Evolutionary conservation across 805 yeast species (phyloP).

Genomic region (Kluyveromyces lactis): DNA sequence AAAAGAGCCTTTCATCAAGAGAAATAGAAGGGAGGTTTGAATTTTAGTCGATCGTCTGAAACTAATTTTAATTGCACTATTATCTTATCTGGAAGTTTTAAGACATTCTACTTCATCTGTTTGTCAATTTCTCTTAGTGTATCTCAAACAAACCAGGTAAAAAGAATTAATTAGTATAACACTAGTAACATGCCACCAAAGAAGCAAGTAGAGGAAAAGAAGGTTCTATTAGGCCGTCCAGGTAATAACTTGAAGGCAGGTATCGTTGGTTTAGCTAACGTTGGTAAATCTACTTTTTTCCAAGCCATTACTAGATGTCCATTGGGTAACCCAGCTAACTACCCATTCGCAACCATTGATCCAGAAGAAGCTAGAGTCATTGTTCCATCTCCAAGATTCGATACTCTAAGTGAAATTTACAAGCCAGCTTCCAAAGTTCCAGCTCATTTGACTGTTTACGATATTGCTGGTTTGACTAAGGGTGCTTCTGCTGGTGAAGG

Average conservation of each 20-base stretch:
- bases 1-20: too few relatives aligned
- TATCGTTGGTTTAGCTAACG: conserved; percentile 90
- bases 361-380: conserved; percentile 97
- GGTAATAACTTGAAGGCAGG: conserved; percentile 72
- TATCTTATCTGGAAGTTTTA: too few relatives aligned
- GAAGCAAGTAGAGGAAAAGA: conserved; percentile 43
- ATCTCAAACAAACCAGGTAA: too few relatives aligned
- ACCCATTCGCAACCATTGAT: conserved; percentile 96
- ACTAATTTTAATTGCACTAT: too few relatives aligned
- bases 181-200: conserved; percentile 29
- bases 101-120: too few relatives aligned
- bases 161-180: too few relatives aligned
- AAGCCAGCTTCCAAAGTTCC: conserved; percentile 83
- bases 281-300: conserved; percentile 95
- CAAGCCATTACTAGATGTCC: conserved; percentile 93
- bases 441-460: conserved; percentile 86
- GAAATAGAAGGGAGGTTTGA: too few relatives aligned
- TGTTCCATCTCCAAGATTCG: conserved; percentile 87
- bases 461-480: conserved; percentile 96
- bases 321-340: conserved; percentile 93
- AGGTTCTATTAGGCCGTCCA: conserved; percentile 77
- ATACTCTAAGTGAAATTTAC: conserved; percentile 64
- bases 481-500: conserved; percentile 98
- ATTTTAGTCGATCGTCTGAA: too few relatives aligned
- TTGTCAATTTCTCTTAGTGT: too few relatives aligned